These are phyloP conservation scores for Gyromitra esculenta DNA, from an alignment of 2,329 filamentous ascomycete genomes.

Conservation along the genomic window DNA sequence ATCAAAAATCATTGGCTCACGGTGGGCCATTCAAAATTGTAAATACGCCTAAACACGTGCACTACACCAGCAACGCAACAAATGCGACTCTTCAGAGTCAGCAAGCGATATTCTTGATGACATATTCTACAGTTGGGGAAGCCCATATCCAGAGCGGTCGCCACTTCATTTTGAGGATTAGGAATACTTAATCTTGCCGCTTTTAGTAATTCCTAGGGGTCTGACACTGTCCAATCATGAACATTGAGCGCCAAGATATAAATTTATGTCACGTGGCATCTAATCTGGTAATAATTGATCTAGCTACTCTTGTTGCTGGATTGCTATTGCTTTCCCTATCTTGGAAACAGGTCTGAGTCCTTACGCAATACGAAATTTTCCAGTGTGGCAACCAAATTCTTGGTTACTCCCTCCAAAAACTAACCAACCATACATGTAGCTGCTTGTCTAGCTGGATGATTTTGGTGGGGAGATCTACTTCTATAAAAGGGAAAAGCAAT, in stretches of 20 bases:
- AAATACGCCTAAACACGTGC: not conserved
- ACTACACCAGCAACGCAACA: not conserved
- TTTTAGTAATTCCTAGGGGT: not conserved
- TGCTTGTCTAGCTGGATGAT: not conserved
- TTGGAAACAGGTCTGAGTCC: too few species aligned
- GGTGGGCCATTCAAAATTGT: not conserved
- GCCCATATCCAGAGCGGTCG: not conserved
- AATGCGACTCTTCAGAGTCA: not conserved
- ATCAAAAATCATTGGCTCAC: not conserved
- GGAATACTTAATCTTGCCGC: not conserved
- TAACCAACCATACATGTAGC: not conserved
- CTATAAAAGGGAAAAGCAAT: not conserved
- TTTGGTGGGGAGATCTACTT: not conserved
- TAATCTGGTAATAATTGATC: not conserved
- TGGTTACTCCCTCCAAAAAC: too few species aligned
- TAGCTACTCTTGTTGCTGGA: not conserved
- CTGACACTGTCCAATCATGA: not conserved
- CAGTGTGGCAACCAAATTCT: slow-evolving; percentile 16
- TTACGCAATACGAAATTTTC: slow-evolving; percentile 6
- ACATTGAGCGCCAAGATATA: not conserved
- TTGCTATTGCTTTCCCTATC: too few species aligned
- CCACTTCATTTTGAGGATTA: not conserved
- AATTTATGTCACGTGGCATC: not conserved
- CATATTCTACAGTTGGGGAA: not conserved
- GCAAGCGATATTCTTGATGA: too few species aligned